phyloP scores from a whole-genome alignment of 805 yeast genomes.

The Pichia thaimueangensis region DNA sequence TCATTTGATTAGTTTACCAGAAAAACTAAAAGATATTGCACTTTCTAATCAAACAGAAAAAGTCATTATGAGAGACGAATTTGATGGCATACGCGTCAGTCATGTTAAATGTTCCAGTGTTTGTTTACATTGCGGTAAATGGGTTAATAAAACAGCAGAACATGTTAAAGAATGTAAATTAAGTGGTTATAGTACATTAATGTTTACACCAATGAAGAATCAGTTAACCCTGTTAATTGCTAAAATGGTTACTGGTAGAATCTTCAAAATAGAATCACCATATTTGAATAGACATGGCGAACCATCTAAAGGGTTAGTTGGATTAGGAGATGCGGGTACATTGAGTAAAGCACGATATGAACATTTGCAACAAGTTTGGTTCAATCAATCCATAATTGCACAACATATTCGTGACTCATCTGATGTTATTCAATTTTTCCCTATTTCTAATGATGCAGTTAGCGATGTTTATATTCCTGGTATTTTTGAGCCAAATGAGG shows the following conservation, averaged over 20 bases:
- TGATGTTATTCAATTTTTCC: conserved; percentile 1
- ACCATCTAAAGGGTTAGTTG: conserved; percentile 48
- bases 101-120: conserved; percentile 6
- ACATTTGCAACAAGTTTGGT: conserved; percentile 53
- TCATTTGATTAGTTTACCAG: conserved; percentile 47
- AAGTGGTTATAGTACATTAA: conserved; percentile 18
- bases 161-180: conserved; percentile 20
- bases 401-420: conserved; percentile 13
- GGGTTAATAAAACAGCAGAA: conserved; percentile 9
- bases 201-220: conserved; percentile 26
- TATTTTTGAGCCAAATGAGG: conserved; percentile 9
- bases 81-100: conserved; percentile 1
- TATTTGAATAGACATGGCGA: conserved; percentile 74
- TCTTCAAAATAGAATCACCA: conserved; percentile 46
- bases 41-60: background rate
- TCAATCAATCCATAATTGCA: conserved; percentile 36
- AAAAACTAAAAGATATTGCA: conserved; percentile 13
- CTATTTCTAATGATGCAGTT: conserved; percentile 7
- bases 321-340: conserved; percentile 49
- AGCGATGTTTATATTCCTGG: conserved; percentile 11
- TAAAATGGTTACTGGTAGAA: conserved; percentile 8
- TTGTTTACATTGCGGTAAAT: conserved; percentile 25
- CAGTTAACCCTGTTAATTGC: conserved; percentile 13
- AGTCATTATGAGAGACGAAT: conserved; percentile 5
- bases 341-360: conserved; percentile 48